A percentile compares a stretch with the other conserved stretches of the same genome.
These are phyloP conservation scores for Mariannaea elegans DNA, from an alignment of 2,329 filamentous ascomycete species.

Conservation along the genomic window DNA sequence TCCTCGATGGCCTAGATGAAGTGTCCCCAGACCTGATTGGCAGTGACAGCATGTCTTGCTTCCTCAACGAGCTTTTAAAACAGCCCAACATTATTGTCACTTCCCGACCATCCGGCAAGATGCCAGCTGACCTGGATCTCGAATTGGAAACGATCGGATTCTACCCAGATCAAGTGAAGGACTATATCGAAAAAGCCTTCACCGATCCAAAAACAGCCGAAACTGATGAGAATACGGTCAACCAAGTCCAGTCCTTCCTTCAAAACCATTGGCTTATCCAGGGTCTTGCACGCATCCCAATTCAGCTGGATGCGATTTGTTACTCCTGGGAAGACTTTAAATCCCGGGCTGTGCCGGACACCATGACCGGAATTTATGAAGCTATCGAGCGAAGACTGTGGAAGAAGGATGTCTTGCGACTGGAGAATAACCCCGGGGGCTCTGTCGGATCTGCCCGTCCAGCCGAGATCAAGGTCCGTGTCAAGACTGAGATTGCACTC, in stretches of 20 bases:
- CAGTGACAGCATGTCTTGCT: conserved; percentile 24
- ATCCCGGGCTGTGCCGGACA: conserved; percentile 30
- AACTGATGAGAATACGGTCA: conserved; percentile 29
- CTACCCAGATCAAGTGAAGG: conserved; percentile 45
- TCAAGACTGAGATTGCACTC: conserved; percentile 33
- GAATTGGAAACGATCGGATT: conserved; percentile 54
- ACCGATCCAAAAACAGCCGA: conserved; percentile 2
- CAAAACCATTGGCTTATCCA: conserved; percentile 43
- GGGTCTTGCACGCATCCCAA: conserved; percentile 52
- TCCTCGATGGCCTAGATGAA: conserved; percentile 56
- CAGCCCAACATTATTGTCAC: conserved; percentile 51
- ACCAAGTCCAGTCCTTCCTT: conserved; percentile 48
- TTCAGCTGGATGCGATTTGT: conserved; percentile 55
- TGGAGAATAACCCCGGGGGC: conserved; percentile 35
- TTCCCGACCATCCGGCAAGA: conserved; percentile 44
- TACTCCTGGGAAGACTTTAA: conserved; percentile 44
- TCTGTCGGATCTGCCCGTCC: too few species aligned
- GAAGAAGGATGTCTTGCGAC: conserved; percentile 48
- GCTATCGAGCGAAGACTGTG: conserved; percentile 48
- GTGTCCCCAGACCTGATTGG: conserved; percentile 36
- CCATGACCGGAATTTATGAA: conserved; percentile 49
- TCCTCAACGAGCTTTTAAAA: conserved; percentile 45
- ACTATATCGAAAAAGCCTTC: conserved; percentile 44
- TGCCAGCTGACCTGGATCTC: conserved; percentile 41
- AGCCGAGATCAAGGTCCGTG: conserved; percentile 6